Conservation (phyloP, 129 eudicot species). For the Solidago caesia region DNA sequence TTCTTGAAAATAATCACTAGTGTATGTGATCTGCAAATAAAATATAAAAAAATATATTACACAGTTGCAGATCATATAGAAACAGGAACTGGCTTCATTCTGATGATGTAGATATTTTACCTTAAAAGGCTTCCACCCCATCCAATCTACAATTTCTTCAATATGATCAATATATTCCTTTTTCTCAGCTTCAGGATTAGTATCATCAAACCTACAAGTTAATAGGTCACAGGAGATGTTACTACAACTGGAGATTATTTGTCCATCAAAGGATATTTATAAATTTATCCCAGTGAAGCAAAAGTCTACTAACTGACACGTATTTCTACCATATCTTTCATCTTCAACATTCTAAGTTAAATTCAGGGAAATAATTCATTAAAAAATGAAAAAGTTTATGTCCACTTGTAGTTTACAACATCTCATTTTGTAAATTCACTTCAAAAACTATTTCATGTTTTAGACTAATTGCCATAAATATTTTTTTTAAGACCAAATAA, state of each 20-base stretch:
- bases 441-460: too few species aligned
- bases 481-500: not conserved
- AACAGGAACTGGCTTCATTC: not conserved
- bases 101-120: conserved; percentile 29
- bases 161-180: conserved; percentile 96
- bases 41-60: conserved; percentile 6
- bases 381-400: too few species aligned
- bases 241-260: not conserved
- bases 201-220: conserved; percentile 79
- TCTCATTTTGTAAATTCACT: too few species aligned
- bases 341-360: not conserved
- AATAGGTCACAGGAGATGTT: not conserved
- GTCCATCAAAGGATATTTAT: not conserved
- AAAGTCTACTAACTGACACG: not conserved
- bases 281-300: not conserved
- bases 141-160: conserved; percentile 90
- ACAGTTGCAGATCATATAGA: not conserved
- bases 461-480: too few species aligned
- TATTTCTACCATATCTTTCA: not conserved
- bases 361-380: not conserved
- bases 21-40: conserved; percentile 73
- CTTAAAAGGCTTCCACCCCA: conserved; percentile 98
- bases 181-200: conserved; percentile 99
- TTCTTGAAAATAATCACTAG: conserved; percentile 94
- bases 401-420: too few species aligned